Evolutionary conservation across 176 grass and related monocot genomes (phyloP).

Genomic region (Oryza glumipatula): DNA sequence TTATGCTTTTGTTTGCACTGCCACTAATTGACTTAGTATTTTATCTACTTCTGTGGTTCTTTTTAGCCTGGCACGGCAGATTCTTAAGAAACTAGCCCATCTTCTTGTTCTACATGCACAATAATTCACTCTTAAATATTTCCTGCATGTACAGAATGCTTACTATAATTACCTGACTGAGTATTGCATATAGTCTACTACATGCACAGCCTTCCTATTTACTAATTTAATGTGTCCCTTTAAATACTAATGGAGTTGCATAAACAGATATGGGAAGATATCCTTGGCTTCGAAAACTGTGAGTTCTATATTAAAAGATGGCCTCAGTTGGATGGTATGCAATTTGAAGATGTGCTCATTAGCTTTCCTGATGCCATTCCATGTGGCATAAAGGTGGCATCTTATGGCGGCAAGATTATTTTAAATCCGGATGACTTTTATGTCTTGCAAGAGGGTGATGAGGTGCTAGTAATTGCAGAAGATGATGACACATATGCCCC

Average conservation of each 20-base stretch:
- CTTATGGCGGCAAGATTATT: constrained; percentile 72
- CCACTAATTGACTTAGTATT: background rate
- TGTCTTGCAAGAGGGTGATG: constrained; percentile 75
- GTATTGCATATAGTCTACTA: background rate
- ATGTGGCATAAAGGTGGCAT: constrained; percentile 77
- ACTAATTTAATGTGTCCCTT: constrained; percentile 1
- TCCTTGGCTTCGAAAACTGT: constrained; percentile 85
- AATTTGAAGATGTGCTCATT: constrained; percentile 76
- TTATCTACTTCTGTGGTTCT: background rate
- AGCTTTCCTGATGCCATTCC: constrained; percentile 86
- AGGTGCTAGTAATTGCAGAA: constrained; percentile 84
- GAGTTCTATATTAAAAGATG: constrained; percentile 89
- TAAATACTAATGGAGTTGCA: constrained; percentile 33
- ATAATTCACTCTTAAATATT: background rate
- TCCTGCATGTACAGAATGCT: background rate
- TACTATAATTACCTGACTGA: background rate
- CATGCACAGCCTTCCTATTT: background rate
- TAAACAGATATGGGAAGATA: constrained; percentile 82
- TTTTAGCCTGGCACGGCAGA: background rate
- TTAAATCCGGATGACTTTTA: constrained; percentile 84
- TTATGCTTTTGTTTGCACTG: constrained; percentile 1
- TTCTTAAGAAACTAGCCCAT: constrained; percentile 24
- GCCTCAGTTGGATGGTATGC: constrained; percentile 73
- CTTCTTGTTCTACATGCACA: background rate
- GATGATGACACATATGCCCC: constrained; percentile 77